Evolutionary conservation across 495 filamentous ascomycete species (phyloP).

Genomic region (Hypoxylon cercidicola): DNA sequence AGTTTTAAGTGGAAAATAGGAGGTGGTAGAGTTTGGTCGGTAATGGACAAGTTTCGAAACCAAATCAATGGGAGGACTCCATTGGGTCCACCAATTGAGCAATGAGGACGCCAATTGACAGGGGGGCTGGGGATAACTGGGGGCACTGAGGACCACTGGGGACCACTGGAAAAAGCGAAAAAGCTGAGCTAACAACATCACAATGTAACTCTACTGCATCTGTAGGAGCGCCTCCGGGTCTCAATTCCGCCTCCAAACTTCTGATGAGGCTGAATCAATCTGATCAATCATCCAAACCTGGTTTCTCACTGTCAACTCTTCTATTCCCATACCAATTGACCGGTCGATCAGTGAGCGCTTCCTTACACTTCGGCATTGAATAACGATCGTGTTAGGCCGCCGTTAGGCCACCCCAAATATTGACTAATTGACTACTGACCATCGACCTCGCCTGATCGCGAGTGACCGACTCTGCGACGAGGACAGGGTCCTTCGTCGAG

Average conservation of each 20-base stretch:
- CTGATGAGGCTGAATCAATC: conserved; percentile 45
- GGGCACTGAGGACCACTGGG: not conserved
- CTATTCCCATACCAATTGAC: conserved; percentile 25
- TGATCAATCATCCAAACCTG: conserved; percentile 38
- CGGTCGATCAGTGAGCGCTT: conserved; percentile 15
- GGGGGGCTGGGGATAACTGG: conserved; percentile 3
- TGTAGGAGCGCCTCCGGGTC: conserved; percentile 30
- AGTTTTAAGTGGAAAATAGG: not conserved
- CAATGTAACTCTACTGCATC: conserved; percentile 36
- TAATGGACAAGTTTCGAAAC: conserved; percentile 34
- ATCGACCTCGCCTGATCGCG: conserved; percentile 12
- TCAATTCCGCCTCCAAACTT: conserved; percentile 41
- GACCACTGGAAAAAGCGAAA: not conserved
- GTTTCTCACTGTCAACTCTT: conserved; percentile 42
- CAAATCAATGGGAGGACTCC: conserved; percentile 7
- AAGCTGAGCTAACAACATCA: conserved; percentile 28
- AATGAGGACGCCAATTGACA: conserved; percentile 38
- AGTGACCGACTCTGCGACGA: conserved; percentile 10
- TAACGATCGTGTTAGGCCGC: conserved; percentile 32
- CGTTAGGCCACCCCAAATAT: conserved; percentile 32
- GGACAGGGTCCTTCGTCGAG: conserved; percentile 11
- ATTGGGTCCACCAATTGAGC: conserved; percentile 23
- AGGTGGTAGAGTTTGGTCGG: conserved; percentile 1
- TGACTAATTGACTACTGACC: too few relatives aligned
- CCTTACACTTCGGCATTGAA: conserved; percentile 23